Evolutionary conservation across 495 filamentous ascomycete species (phyloP).

Genomic region (Aspergillus affinis): DNA sequence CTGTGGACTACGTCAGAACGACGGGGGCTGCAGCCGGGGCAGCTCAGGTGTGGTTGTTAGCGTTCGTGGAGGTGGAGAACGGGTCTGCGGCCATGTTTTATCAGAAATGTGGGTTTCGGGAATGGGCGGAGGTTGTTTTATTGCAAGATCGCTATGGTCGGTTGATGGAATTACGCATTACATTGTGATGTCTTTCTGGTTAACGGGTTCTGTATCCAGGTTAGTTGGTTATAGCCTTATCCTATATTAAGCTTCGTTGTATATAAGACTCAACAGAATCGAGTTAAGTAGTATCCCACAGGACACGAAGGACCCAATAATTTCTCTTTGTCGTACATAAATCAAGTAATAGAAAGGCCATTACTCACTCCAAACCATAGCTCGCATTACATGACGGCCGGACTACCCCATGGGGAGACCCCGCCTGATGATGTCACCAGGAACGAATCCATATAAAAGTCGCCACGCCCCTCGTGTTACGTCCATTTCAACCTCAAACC

Average conservation of each 20-base stretch:
- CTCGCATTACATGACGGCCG: background rate
- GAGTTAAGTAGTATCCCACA: no score
- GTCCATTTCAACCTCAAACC: background rate
- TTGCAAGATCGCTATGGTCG: background rate
- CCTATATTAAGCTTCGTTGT: no score
- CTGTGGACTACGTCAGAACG: background rate
- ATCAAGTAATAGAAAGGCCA: no score
- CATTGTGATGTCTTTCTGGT: no score
- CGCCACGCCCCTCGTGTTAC: background rate
- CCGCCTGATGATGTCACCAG: background rate
- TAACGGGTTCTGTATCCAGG: no score
- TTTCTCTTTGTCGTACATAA: no score
- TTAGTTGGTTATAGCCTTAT: no score
- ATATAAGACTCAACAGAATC: no score
- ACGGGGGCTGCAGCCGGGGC: background rate
- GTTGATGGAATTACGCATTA: background rate
- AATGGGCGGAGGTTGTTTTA: background rate
- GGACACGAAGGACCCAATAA: no score
- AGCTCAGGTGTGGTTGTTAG: background rate
- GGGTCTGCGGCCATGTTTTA: background rate
- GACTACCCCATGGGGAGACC: background rate
- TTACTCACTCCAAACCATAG: background rate
- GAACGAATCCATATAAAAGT: background rate
- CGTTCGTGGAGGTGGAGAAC: background rate
- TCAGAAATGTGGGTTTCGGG: background rate